Evolutionary conservation across 495 filamentous ascomycete genomes (phyloP), one percentile per base, ranked within the genome.

Genomic region (Sabuloglossum arenarium): DNA sequence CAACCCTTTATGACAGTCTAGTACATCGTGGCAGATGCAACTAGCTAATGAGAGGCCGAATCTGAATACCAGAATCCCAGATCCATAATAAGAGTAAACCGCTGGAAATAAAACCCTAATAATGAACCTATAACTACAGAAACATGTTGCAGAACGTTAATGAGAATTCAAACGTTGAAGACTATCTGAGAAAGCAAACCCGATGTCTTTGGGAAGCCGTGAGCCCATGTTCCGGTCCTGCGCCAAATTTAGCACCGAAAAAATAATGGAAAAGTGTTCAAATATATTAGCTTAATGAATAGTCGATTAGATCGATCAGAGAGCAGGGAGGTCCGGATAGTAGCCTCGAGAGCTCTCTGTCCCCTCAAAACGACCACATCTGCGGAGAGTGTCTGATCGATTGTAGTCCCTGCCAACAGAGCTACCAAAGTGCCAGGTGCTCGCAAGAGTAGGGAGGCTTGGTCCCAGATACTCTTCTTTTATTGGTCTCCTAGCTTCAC

Each of bases 261-360:
- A 29, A 2, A 21, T 4, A 27, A 51, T 51, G 47, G 24, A 51
- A 39, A 51, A 21, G 47, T 19, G 5, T 51, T 19, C 25, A 23
- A 30, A 29, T 27, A 51, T 3, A 51, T 51, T 30, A 19, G 23
- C 8, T 3, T 11, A 51, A 19, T 51, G 5, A 14, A 14, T 3
- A 16, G 21, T 5, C 4, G 14, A 46, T 3, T 8, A 46, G 16
- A 29, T 4, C n/a, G 25, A 5, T 62, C 42, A 66, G 25, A 66
- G 52, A 10, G 64, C 55, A 23, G 64, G 61, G 31, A 66, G 59
- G 25, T 66, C 62, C 24, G 64, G 64, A 31, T 61, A 66, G 54
- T 61, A 66, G 42, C 64, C 64, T 43, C 62, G 57, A 24, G 64
- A 66, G 24, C 59, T 65, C 45, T 66, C 64, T 24, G 64, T 54